These are phyloP conservation scores for Adansonia rubrostipa DNA, from an alignment of 441 rosid species.

Conservation along the genomic window DNA sequence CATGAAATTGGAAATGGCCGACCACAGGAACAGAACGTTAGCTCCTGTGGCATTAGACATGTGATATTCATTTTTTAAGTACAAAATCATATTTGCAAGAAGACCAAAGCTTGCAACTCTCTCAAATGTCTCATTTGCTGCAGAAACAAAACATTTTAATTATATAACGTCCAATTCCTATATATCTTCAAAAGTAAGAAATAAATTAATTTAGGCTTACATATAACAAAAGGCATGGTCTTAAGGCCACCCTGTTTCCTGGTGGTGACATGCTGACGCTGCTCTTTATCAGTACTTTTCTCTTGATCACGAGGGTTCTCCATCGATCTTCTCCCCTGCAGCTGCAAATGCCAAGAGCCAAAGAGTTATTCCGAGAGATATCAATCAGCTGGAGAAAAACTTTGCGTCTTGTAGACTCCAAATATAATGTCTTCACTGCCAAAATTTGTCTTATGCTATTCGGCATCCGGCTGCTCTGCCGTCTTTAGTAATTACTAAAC, in stretches of 20 bases:
- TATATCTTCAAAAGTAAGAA: not conserved
- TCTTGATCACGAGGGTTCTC: not conserved
- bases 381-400: not conserved
- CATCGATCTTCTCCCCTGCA: not conserved
- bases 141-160: not conserved
- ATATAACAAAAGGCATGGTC: slow-evolving; percentile 61
- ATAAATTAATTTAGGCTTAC: slow-evolving; percentile 25
- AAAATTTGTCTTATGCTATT: not conserved
- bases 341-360: not conserved
- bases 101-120: slow-evolving; percentile 51
- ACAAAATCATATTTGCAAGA: slow-evolving; percentile 48
- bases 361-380: not conserved
- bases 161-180: not conserved
- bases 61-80: slow-evolving; percentile 43
- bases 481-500: not conserved
- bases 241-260: slow-evolving; percentile 49
- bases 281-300: not conserved
- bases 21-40: slow-evolving; percentile 50
- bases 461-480: not conserved
- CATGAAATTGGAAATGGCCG: slow-evolving; percentile 39
- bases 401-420: not conserved
- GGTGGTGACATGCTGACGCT: not conserved
- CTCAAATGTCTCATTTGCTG: slow-evolving; percentile 63
- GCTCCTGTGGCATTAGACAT: slow-evolving; percentile 37
- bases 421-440: not conserved